These are phyloP conservation scores for Gaeumannomyces tritici DNA, from an alignment of 2,329 filamentous ascomycete species.

Conservation along the genomic window DNA sequence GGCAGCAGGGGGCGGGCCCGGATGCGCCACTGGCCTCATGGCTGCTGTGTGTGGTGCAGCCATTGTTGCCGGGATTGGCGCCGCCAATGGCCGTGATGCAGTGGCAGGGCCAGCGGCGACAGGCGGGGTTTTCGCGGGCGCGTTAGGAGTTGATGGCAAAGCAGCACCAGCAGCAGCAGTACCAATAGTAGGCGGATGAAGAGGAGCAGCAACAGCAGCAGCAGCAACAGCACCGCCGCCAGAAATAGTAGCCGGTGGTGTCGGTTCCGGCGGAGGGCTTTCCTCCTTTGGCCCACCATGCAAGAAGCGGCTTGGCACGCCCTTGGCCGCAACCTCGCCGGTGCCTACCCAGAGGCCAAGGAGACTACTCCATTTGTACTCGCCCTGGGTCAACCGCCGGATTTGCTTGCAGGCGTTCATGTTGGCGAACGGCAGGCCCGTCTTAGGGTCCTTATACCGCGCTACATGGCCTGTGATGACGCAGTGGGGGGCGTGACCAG, in stretches of 20 bases:
- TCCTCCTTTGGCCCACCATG: constrained; percentile 14
- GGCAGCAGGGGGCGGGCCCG: not conserved
- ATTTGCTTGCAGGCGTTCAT: constrained; percentile 74
- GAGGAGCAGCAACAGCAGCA: no score
- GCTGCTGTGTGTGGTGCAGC: not conserved
- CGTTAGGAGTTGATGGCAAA: not conserved
- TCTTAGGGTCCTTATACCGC: constrained; percentile 75
- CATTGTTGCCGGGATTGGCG: not conserved
- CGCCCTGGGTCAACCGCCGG: constrained; percentile 59
- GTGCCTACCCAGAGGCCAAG: constrained; percentile 75
- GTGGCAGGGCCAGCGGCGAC: not conserved
- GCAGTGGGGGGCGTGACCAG: constrained; percentile 49
- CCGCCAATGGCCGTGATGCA: not conserved
- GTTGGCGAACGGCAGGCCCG: constrained; percentile 73
- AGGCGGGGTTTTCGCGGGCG: not conserved
- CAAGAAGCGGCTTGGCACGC: constrained; percentile 71
- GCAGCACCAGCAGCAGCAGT: not conserved
- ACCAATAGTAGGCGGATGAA: not conserved
- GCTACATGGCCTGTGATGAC: constrained; percentile 76
- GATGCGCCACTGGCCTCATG: not conserved
- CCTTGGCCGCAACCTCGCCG: constrained; percentile 51
- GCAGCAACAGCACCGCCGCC: not conserved
- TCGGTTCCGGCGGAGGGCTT: constrained; percentile 4
- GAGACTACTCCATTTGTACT: constrained; percentile 74
- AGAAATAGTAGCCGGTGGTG: not conserved